A percentile compares a stretch with the other conserved stretches of the same genome.
These are phyloP conservation scores for Ceratorhiza oryzae-sativae DNA, from an alignment of 1,284 basidiomycete genomes.

Conservation along the genomic window DNA sequence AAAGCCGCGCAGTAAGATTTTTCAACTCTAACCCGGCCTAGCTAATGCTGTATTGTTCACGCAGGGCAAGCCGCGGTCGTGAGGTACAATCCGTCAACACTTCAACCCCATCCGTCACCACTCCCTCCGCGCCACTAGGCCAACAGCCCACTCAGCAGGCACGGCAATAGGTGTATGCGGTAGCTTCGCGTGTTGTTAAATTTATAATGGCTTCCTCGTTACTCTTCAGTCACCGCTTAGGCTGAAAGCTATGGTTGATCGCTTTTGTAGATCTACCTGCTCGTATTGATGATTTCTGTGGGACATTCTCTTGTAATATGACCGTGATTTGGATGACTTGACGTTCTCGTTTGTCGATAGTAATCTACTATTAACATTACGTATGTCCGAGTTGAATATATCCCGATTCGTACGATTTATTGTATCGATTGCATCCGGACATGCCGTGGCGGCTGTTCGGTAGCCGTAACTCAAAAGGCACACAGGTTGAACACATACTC, in stretches of 20 bases:
- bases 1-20: constrained; percentile 25
- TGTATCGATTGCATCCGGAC: neutral
- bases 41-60: neutral
- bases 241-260: neutral
- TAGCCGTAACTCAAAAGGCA: neutral
- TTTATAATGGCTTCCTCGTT: too few relatives aligned
- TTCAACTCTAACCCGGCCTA: neutral
- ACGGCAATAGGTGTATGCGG: too few relatives aligned
- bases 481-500: neutral
- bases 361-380: neutral
- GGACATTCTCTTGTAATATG: neutral
- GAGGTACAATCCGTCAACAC: neutral
- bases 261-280: neutral
- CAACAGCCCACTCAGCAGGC: neutral
- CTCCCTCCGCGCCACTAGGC: neutral
- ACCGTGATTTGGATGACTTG: neutral
- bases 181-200: too few relatives aligned
- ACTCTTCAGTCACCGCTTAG: too few relatives aligned
- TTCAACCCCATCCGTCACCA: neutral
- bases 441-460: neutral
- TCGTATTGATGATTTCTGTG: neutral
- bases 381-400: neutral
- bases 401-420: neutral
- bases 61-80: neutral
- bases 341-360: neutral